Conservation (phyloP, 768 basidiomycete species). For the Cyathus striatus region DNA sequence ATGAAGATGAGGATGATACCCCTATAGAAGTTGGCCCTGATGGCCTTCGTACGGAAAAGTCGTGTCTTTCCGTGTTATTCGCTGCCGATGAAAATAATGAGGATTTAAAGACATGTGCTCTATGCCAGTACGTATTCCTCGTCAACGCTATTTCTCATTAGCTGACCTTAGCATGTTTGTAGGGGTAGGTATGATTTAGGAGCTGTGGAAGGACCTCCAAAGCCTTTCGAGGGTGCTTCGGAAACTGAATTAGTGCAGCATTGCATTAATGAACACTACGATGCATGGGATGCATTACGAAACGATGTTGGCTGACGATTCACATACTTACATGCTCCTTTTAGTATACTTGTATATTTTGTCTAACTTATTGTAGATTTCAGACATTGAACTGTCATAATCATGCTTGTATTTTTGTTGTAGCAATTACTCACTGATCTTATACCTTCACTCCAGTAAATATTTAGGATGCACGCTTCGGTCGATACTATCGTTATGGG, state of each 20-base stretch:
- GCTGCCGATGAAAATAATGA: slow-evolving; percentile 22
- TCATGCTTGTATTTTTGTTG: no score
- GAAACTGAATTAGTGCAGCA: slow-evolving; percentile 44
- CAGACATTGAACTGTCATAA: no score
- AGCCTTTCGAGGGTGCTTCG: slow-evolving; percentile 27
- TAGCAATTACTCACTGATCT: no score
- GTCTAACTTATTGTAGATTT: background rate
- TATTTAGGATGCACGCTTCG: no score
- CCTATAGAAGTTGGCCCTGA: slow-evolving; percentile 33
- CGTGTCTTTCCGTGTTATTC: slow-evolving; percentile 41
- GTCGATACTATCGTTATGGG: no score
- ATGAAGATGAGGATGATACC: slow-evolving; percentile 29
- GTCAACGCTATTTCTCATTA: background rate
- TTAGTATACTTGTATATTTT: no score
- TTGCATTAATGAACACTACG: slow-evolving; percentile 41
- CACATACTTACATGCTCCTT: no score
- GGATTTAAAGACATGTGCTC: slow-evolving; percentile 31
- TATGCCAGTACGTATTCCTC: slow-evolving; percentile 45
- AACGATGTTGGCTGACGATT: no score
- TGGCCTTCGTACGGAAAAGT: slow-evolving; percentile 31
- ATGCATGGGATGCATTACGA: slow-evolving; percentile 43
- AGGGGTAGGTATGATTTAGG: slow-evolving; percentile 32
- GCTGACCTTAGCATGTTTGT: slow-evolving; percentile 1
- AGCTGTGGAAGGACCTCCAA: slow-evolving; percentile 16
- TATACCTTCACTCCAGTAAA: no score